Evolutionary conservation across 2,329 filamentous ascomycete species (phyloP).

Genomic region (Paecilomyces niveus): DNA sequence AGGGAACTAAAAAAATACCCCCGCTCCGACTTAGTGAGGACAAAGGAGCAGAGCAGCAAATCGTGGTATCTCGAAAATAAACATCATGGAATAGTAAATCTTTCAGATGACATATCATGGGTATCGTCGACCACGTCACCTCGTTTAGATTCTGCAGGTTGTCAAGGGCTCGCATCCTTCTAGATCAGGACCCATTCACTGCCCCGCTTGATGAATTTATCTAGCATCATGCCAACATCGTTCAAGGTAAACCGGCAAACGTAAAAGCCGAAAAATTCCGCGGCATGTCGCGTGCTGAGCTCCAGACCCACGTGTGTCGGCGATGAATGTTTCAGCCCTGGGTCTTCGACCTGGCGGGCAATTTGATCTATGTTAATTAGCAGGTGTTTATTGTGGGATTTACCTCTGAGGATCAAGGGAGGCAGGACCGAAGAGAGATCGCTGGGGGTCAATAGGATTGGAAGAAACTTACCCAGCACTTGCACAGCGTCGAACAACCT

Average conservation of each 20-base stretch:
- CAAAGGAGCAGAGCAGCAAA: not conserved
- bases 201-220: slow-evolving; percentile 95
- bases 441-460: not conserved
- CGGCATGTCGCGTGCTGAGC: slow-evolving; percentile 83
- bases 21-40: not conserved
- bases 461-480: slow-evolving; percentile 62
- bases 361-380: slow-evolving; percentile 65
- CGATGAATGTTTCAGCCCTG: slow-evolving; percentile 81
- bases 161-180: slow-evolving; percentile 2
- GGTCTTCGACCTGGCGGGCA: slow-evolving; percentile 90
- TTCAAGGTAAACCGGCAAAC: slow-evolving; percentile 89
- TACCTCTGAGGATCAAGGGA: not conserved
- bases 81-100: slow-evolving; percentile 6
- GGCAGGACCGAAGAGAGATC: not conserved
- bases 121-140: not conserved
- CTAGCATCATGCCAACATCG: slow-evolving; percentile 76
- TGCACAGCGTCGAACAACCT: slow-evolving; percentile 89
- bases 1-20: not conserved
- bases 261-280: slow-evolving; percentile 97
- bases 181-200: slow-evolving; percentile 80
- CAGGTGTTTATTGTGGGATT: slow-evolving; percentile 1
- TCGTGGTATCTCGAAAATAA: slow-evolving; percentile 9
- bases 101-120: slow-evolving; percentile 1
- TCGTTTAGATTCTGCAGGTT: not conserved
- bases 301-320: slow-evolving; percentile 94